These are phyloP conservation scores for Eleusine indica DNA, from an alignment of 176 grass and related monocot species.

Conservation along the genomic window DNA sequence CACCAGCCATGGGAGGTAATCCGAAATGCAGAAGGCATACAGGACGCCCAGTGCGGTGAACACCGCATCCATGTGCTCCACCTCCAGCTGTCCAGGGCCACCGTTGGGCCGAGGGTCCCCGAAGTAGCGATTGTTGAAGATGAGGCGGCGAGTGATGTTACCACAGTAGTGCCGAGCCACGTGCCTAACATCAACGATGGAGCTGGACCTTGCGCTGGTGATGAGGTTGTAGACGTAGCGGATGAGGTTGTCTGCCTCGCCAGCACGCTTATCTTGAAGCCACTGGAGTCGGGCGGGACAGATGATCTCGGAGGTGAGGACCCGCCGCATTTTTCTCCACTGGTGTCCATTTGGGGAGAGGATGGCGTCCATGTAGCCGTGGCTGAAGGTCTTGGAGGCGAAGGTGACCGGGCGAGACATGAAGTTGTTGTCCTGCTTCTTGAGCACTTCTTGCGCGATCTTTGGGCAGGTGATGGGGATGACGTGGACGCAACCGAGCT, in stretches of 20 bases:
- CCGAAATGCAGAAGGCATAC: neutral
- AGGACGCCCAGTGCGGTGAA: neutral
- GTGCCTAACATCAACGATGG: neutral
- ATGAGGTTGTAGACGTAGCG: constrained; percentile 30
- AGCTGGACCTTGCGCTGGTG: too few relatives aligned
- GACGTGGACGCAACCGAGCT: constrained; percentile 42
- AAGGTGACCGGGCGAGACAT: constrained; percentile 46
- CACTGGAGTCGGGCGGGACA: constrained; percentile 12
- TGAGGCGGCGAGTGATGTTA: neutral
- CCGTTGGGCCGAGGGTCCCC: neutral
- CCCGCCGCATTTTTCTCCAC: constrained; percentile 63
- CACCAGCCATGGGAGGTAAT: neutral
- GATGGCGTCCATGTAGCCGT: constrained; percentile 24
- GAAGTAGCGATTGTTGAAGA: neutral
- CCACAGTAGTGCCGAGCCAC: neutral
- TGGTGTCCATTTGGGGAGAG: constrained; percentile 43
- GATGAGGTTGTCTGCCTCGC: constrained; percentile 48
- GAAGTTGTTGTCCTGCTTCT: constrained; percentile 46
- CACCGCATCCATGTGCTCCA: neutral
- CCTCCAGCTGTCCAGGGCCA: neutral
- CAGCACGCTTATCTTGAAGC: constrained; percentile 8
- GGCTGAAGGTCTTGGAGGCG: constrained; percentile 26
- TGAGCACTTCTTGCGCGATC: constrained; percentile 50
- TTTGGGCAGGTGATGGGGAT: constrained; percentile 48
- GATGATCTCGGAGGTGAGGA: constrained; percentile 41